phyloP scores from a whole-genome alignment of 1,284 basidiomycete genomes.

The Erythrobasidium hasegawianum region DNA sequence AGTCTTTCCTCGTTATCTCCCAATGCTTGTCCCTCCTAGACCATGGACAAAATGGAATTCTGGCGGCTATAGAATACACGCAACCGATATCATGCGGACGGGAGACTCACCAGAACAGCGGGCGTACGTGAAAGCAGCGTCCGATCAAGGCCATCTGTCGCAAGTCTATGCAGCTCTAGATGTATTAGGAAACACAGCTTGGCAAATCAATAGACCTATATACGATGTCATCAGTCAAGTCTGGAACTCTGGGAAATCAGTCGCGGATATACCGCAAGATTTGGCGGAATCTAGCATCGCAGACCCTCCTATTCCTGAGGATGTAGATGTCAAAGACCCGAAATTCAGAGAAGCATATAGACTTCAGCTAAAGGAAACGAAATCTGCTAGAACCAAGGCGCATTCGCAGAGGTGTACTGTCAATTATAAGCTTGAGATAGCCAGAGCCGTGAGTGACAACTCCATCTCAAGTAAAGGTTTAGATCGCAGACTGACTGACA shows the following conservation, averaged over 20 bases:
- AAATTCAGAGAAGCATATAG: conserved; percentile 62
- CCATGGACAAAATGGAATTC: conserved; percentile 76
- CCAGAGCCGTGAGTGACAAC: conserved; percentile 64
- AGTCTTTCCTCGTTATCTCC: conserved; percentile 86
- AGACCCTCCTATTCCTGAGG: conserved; percentile 52
- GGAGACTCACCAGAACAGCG: conserved; percentile 87
- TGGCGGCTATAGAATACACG: conserved; percentile 80
- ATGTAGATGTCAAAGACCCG: conserved; percentile 60
- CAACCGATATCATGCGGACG: conserved; percentile 82
- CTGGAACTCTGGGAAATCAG: conserved; percentile 65
- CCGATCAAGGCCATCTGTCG: conserved; percentile 71
- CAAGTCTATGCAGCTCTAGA: conserved; percentile 84
- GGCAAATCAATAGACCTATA: conserved; percentile 77
- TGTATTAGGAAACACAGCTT: conserved; percentile 83
- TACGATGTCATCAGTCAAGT: conserved; percentile 68
- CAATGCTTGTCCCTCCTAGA: conserved; percentile 89
- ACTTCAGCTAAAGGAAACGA: conserved; percentile 59
- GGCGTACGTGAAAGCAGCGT: conserved; percentile 73
- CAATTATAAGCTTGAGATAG: conserved; percentile 98
- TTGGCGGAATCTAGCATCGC: conserved; percentile 44
- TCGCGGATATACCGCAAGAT: conserved; percentile 48
- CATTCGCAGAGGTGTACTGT: conserved; percentile 89
- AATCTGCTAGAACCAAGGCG: conserved; percentile 67
- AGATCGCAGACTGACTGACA: not conserved
- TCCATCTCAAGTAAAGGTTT: not conserved